phyloP scores from a whole-genome alignment of 1,284 basidiomycete species.

The Trichosporon coremiiforme region DNA sequence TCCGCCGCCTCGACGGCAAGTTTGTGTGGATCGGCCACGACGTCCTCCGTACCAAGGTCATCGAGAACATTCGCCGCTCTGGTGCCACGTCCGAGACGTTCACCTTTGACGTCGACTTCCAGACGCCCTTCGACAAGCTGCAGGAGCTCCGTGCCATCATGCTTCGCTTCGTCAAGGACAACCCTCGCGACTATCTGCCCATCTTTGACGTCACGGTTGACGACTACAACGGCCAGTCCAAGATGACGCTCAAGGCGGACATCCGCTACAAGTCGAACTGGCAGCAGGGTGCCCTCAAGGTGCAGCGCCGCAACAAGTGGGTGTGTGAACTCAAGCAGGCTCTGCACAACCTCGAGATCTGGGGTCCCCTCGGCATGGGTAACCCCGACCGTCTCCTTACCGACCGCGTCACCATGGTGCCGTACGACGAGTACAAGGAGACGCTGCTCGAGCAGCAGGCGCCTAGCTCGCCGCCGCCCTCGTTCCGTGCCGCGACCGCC shows the following conservation, averaged over 20 bases:
- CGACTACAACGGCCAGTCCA: conserved; percentile 81
- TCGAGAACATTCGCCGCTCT: conserved; percentile 59
- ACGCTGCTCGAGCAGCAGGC: conserved; percentile 58
- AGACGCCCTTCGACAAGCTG: conserved; percentile 79
- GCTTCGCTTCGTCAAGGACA: conserved; percentile 73
- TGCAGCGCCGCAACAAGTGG: conserved; percentile 83
- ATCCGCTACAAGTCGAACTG: conserved; percentile 86
- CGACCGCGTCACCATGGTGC: conserved; percentile 68
- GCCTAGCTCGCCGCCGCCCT: conserved; percentile 47
- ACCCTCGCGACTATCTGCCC: conserved; percentile 72
- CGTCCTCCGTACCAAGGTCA: conserved; percentile 68
- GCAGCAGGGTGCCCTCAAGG: conserved; percentile 73
- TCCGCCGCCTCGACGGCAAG: conserved; percentile 58
- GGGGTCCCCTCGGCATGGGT: conserved; percentile 67
- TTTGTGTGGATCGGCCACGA: conserved; percentile 66
- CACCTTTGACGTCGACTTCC: conserved; percentile 76
- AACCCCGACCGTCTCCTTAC: conserved; percentile 63
- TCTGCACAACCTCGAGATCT: conserved; percentile 70
- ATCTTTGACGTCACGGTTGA: conserved; percentile 64
- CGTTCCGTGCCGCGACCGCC: conserved; percentile 49
- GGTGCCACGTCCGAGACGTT: conserved; percentile 61
- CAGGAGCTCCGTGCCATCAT: conserved; percentile 76
- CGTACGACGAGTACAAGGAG: conserved; percentile 69
- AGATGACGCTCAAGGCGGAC: conserved; percentile 74
- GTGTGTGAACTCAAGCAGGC: conserved; percentile 77